Conservation (phyloP, 2,329 filamentous ascomycete species). For the Tothia fuscella region DNA sequence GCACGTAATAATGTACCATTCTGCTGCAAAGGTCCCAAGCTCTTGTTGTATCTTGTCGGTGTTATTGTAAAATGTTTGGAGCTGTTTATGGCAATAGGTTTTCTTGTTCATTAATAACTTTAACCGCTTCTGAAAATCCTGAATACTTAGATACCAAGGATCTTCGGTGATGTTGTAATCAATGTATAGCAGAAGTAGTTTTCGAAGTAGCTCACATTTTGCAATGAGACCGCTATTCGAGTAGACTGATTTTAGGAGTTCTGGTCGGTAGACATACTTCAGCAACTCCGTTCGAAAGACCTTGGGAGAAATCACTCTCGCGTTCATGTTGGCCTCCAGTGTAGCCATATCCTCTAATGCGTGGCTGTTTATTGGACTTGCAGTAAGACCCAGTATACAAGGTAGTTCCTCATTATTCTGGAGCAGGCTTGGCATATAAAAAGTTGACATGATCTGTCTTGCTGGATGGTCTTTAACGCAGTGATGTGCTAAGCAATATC, state of each 20-base stretch:
- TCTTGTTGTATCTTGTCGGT: constrained; percentile 24
- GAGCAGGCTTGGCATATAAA: too few relatives aligned
- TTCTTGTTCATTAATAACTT: constrained; percentile 17
- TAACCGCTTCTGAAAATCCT: background rate
- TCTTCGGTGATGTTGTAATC: constrained; percentile 26
- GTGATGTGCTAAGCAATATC: constrained; percentile 51
- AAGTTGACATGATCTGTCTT: too few relatives aligned
- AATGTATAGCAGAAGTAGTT: too few relatives aligned
- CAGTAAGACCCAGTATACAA: constrained; percentile 65
- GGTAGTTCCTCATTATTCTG: too few relatives aligned
- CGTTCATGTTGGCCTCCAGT: constrained; percentile 59
- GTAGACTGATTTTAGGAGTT: constrained; percentile 32
- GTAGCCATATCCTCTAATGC: constrained; percentile 24
- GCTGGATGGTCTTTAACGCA: constrained; percentile 53
- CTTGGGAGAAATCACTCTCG: constrained; percentile 57
- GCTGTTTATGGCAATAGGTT: constrained; percentile 29
- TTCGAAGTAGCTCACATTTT: constrained; percentile 8
- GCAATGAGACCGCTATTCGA: background rate
- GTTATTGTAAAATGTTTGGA: constrained; percentile 23
- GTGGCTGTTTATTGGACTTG: constrained; percentile 60
- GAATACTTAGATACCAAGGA: constrained; percentile 23
- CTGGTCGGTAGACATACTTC: constrained; percentile 55
- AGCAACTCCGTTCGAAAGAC: constrained; percentile 57
- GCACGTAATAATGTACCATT: constrained; percentile 26
- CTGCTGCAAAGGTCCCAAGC: constrained; percentile 25